Evolutionary conservation across 345 rosid species (phyloP).

Genomic region (Pistacia vera): DNA sequence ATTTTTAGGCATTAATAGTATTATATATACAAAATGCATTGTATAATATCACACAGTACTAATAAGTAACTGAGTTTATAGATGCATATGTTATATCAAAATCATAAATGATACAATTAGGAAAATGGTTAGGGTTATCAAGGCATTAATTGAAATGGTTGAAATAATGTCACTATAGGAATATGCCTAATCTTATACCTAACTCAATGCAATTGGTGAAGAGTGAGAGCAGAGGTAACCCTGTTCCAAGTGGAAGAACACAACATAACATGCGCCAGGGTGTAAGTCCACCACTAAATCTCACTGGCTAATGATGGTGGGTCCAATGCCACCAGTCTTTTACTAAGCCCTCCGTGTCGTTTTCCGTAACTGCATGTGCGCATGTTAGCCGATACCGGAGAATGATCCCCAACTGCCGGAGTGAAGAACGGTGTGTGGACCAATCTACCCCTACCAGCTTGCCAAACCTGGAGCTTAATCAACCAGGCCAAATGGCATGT

Average conservation of each 20-base stretch:
- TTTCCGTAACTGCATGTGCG: slow-evolving; percentile 14
- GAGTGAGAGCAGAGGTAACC: background rate
- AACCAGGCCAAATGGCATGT: background rate
- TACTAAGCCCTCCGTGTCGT: background rate
- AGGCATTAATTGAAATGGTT: too few relatives aligned
- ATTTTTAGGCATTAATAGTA: too few relatives aligned
- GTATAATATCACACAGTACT: too few relatives aligned
- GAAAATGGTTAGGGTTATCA: too few relatives aligned
- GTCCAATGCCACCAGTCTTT: background rate
- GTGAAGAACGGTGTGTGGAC: background rate
- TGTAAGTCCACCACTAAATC: background rate
- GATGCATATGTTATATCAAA: too few relatives aligned
- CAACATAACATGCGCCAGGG: background rate
- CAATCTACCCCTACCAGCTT: background rate
- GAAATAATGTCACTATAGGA: background rate
- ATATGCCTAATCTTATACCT: too few relatives aligned
- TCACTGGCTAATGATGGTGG: background rate
- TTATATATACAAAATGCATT: too few relatives aligned
- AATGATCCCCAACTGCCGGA: background rate
- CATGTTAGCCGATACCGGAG: background rate
- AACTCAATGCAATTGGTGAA: background rate
- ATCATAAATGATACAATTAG: too few relatives aligned
- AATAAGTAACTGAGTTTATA: too few relatives aligned
- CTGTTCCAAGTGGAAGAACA: too few relatives aligned
- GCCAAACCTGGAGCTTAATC: background rate